Evolutionary conservation across 495 filamentous ascomycete species (phyloP), one percentile per base, ranked within the genome.

Genomic region (Penicillium lividum): DNA sequence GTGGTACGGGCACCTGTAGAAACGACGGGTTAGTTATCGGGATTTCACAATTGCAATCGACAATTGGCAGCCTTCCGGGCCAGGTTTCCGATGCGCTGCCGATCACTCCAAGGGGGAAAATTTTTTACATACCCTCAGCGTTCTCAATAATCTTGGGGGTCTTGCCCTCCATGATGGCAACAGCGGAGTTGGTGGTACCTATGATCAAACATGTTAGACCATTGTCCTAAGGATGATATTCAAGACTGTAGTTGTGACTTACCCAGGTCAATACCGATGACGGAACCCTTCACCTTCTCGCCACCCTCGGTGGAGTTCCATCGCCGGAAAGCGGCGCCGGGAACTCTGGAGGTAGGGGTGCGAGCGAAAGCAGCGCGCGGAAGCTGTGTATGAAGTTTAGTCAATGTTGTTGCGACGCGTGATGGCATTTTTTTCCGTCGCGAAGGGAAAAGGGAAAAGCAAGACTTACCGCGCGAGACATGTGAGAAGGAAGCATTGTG

Each of bases 211-310:
- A 73, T 74, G 62, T 64, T 57, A 60, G 65, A 36, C 40, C 13
- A 2, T 28, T 44, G 50, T 22, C 38, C 30, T n/a, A 31, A 22
- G 25, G 15, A 49, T 36, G 33, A 60, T 59, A 59, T 30, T 3
- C n/a, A 8, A 13, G 9, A 34, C 18, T 31, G 13, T 7, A 7
- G 3, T 34, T 2, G 15, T 44, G 56, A 84, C 89, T 75, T 85
- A 93, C 94, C 94, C 68, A 98, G 82, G 84, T 98, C 94, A 75
- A 98, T 97, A 84, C 94, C 94, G 65, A 98, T 97, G 73, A 98
- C 94, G 73, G 88, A 79, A 69, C 95, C 95, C 82, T 94, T 91
- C 54, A 98, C 89, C 81, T 92, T 92, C 72, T 93, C 90, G 63
- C 83, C 88, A 68, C 83, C 86, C 62, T 89, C 89, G 54, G 92